Evolutionary conservation across 768 basidiomycete species (phyloP).

Genomic region (Mycena metata): DNA sequence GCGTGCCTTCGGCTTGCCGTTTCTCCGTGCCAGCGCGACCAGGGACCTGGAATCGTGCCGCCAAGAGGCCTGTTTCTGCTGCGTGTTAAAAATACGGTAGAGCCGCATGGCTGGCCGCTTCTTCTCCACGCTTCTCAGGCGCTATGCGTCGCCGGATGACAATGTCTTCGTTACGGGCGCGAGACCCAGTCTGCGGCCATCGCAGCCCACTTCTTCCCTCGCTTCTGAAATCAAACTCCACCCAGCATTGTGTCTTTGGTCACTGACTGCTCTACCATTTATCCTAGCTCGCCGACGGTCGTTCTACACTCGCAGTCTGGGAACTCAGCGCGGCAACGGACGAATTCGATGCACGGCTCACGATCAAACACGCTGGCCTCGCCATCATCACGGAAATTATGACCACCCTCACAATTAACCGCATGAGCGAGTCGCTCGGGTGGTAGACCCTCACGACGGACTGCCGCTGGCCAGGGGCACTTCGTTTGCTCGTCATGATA

Average conservation of each 20-base stretch:
- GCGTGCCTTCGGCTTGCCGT: neutral
- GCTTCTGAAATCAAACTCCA: neutral
- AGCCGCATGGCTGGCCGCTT: neutral
- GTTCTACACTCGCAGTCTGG: slow-evolving; percentile 75
- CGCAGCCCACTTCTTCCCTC: neutral
- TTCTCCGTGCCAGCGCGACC: slow-evolving; percentile 13
- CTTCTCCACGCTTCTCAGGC: slow-evolving; percentile 5
- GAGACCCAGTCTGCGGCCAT: neutral
- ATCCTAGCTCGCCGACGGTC: slow-evolving; percentile 73
- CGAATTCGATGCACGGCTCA: slow-evolving; percentile 71
- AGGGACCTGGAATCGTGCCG: too few relatives aligned
- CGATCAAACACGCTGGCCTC: slow-evolving; percentile 69
- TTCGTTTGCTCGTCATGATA: too few relatives aligned
- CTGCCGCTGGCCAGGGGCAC: too few relatives aligned
- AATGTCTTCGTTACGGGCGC: too few relatives aligned
- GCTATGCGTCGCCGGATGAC: neutral
- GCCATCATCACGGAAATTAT: slow-evolving; percentile 81
- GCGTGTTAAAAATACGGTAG: slow-evolving; percentile 6
- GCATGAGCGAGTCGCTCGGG: slow-evolving; percentile 71
- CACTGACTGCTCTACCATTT: slow-evolving; percentile 13
- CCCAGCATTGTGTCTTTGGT: too few relatives aligned
- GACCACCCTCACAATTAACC: slow-evolving; percentile 80
- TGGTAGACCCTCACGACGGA: slow-evolving; percentile 56
- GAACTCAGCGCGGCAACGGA: slow-evolving; percentile 71
- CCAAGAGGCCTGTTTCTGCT: too few relatives aligned